Conservation (phyloP, 345 rosid genomes). For the Gossypium turneri region DNA sequence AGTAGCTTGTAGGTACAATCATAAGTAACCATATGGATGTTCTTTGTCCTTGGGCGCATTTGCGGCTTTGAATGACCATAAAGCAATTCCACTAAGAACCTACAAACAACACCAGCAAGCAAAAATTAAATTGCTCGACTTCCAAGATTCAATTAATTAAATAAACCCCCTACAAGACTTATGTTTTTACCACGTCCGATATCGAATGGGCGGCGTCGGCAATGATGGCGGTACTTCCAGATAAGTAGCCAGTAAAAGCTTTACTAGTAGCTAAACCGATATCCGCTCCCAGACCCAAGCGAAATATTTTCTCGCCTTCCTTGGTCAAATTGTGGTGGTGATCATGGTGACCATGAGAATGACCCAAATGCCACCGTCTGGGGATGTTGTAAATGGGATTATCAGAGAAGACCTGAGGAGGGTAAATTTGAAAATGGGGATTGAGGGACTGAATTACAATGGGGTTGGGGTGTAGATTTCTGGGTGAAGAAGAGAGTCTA, state of each 20-base stretch:
- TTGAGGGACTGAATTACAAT: slow-evolving; percentile 13
- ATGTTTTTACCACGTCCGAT: slow-evolving; percentile 53
- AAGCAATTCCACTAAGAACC: slow-evolving; percentile 89
- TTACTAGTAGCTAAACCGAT: slow-evolving; percentile 54
- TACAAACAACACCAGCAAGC: slow-evolving; percentile 21
- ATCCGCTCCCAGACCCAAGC: slow-evolving; percentile 69
- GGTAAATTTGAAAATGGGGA: slow-evolving; percentile 20
- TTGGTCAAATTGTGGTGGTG: slow-evolving; percentile 27
- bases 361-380: slow-evolving; percentile 69
- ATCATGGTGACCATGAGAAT: slow-evolving; percentile 43
- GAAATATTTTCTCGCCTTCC: slow-evolving; percentile 68
- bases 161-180: neutral
- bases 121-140: neutral
- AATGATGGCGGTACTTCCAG: slow-evolving; percentile 63
- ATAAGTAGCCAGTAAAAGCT: slow-evolving; percentile 55
- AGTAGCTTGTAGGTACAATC: slow-evolving; percentile 45
- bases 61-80: slow-evolving; percentile 80
- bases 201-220: slow-evolving; percentile 75
- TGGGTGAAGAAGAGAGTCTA: slow-evolving; percentile 27
- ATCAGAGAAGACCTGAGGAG: slow-evolving; percentile 11
- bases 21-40: slow-evolving; percentile 87
- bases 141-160: neutral
- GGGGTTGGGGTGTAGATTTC: slow-evolving; percentile 15
- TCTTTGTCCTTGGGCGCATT: slow-evolving; percentile 82
- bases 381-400: slow-evolving; percentile 34